Percentiles rank a stretch among this genome's conserved stretches.
phyloP scores from a whole-genome alignment of 768 basidiomycete species.

The Boletus huronensis region DNA sequence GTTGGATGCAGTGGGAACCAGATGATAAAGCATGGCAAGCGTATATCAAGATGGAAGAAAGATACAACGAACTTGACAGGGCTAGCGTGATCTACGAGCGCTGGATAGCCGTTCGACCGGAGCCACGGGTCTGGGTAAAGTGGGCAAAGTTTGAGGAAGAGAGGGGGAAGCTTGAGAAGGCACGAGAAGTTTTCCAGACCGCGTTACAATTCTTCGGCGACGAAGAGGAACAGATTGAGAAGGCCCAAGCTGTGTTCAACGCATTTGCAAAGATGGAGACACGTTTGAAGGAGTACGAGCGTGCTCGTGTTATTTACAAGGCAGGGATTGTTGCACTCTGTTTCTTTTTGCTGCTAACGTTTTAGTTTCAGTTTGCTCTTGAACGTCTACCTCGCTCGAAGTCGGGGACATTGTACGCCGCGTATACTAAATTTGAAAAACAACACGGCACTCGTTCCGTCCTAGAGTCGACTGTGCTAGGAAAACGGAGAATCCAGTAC shows the following conservation, averaged over 20 bases:
- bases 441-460: constrained; percentile 88
- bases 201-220: constrained; percentile 89
- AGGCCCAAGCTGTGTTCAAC: constrained; percentile 87
- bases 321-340: constrained; percentile 35
- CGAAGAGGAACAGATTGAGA: constrained; percentile 82
- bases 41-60: constrained; percentile 97
- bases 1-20: constrained; percentile 99
- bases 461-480: constrained; percentile 90
- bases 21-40: constrained; percentile 99
- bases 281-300: constrained; percentile 91
- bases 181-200: constrained; percentile 85
- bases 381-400: constrained; percentile 90
- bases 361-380: constrained; percentile 75
- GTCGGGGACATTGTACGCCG: constrained; percentile 80
- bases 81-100: constrained; percentile 92
- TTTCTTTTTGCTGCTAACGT: not conserved
- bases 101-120: constrained; percentile 73
- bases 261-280: constrained; percentile 98
- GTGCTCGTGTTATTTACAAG: constrained; percentile 96
- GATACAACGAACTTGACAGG: constrained; percentile 88
- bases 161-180: constrained; percentile 59
- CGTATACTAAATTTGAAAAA: constrained; percentile 98
- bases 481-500: constrained; percentile 97
- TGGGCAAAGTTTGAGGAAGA: constrained; percentile 88
- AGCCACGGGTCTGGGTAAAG: constrained; percentile 82